These are phyloP conservation scores for Craterostigma plantagineum DNA, from an alignment of 257 asterid species.

Conservation along the genomic window DNA sequence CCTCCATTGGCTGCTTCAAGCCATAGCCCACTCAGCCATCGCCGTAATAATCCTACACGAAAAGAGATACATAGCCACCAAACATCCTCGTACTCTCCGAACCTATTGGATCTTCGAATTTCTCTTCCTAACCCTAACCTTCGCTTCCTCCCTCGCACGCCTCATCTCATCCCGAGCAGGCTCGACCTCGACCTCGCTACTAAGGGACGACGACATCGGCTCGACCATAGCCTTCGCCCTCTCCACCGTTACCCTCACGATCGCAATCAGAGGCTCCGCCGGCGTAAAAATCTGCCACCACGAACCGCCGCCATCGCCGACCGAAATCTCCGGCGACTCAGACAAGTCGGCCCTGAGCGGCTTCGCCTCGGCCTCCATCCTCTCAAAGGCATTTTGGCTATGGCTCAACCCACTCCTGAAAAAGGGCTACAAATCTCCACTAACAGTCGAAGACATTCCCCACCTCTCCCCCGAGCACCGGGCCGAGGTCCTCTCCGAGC, in stretches of 20 bases:
- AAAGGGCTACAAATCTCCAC: conserved; percentile 54
- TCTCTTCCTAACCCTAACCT: conserved; percentile 27
- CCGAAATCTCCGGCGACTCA: conserved; percentile 10
- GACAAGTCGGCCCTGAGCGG: conserved; percentile 25
- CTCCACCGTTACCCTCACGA: conserved; percentile 24
- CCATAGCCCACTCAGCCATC: conserved; percentile 25
- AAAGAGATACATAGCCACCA: conserved; percentile 39
- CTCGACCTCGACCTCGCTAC: conserved; percentile 18
- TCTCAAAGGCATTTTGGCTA: conserved; percentile 61
- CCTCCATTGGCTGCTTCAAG: conserved; percentile 50
- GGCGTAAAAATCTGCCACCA: conserved; percentile 24
- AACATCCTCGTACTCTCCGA: conserved; percentile 50
- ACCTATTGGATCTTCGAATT: conserved; percentile 42
- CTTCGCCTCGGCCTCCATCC: conserved; percentile 52
- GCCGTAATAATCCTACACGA: conserved; percentile 36
- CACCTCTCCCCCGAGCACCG: conserved; percentile 53
- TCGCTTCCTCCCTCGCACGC: conserved; percentile 28
- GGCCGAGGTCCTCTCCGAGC: conserved; percentile 47
- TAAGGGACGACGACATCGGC: conserved; percentile 42
- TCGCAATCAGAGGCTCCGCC: conserved; percentile 47
- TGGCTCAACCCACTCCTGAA: conserved; percentile 76
- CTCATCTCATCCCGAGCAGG: conserved; percentile 22
- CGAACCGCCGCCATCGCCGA: conserved; percentile 15
- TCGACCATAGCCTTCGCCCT: conserved; percentile 22
- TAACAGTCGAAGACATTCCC: conserved; percentile 63